Evolutionary conservation across 2,329 filamentous ascomycete genomes (phyloP), one percentile per base, ranked within the genome.

Genomic region (Ascocoryne sarcoides): DNA sequence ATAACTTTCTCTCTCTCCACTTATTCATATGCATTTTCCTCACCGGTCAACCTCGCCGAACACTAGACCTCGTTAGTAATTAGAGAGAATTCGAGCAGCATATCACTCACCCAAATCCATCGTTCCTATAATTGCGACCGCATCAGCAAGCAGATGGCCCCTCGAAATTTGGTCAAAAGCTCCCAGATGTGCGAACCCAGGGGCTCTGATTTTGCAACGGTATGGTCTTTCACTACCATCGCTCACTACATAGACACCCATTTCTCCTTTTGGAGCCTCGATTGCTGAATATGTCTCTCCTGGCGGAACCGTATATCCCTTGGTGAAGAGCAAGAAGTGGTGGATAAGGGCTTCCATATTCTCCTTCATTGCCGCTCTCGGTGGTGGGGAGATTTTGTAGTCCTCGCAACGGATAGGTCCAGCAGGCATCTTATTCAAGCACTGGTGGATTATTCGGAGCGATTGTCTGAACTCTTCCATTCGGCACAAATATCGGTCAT

Each of bases 261-360:
- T 98, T 71, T 98, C 92, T 57, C 92, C 92, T 82, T 98, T 98
- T 46, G 92, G 92, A n/a, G 93, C 92, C 73, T 98, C 92, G 51
- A 98, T 98, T 47, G 84, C 90, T 34, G 83, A 89, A 73, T 98
- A 98, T 4, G 92, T 98, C 73, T 98, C 92, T 48, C 92, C 93
- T 5, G 93, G 92, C 32, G 92, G 92, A 3, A 98, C 92, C 32
- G 87, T 77, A 67, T 98, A 98, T 44, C 92, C 92, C 76, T 98
- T 98, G 65, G 89, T 96, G 73, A 90, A 98, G 39, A 98, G 80
- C 52, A 98, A 70, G 76, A 98, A 98, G 73, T 98, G 92, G 70
- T 98, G 92, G 62, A 98, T 98, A 32, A 98, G 77, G 29, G 92
- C 89, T 70, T 98, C 92, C 93, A 98, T 98, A 73, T 98, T 98